A percentile compares a stretch with the other conserved stretches of the same genome.
phyloP scores from a whole-genome alignment of 2,329 filamentous ascomycete genomes.

The Fusarium sp. region DNA sequence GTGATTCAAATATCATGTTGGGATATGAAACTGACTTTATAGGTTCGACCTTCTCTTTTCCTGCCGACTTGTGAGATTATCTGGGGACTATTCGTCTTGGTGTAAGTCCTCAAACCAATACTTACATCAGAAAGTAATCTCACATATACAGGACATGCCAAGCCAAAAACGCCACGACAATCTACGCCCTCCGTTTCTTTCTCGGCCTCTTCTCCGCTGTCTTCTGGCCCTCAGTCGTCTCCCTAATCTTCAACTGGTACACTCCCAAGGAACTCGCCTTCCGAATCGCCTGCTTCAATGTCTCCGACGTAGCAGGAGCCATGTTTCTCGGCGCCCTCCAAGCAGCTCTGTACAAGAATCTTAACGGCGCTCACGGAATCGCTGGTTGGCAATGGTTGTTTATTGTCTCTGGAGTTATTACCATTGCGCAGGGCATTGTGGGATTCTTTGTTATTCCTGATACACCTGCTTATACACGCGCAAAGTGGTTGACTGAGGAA shows the following conservation, averaged over 20 bases:
- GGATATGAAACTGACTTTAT: not conserved
- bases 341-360: slow-evolving; percentile 55
- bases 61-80: slow-evolving; percentile 54
- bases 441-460: slow-evolving; percentile 56
- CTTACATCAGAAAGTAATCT: fast-evolving
- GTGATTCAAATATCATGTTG: not conserved
- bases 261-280: slow-evolving; percentile 56
- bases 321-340: slow-evolving; percentile 60
- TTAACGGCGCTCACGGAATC: slow-evolving; percentile 56
- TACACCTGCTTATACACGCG: slow-evolving; percentile 48
- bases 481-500: slow-evolving; percentile 46
- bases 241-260: slow-evolving; percentile 59
- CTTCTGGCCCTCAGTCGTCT: slow-evolving; percentile 54
- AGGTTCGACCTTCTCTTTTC: slow-evolving; percentile 55
- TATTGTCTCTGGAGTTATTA: slow-evolving; percentile 58
- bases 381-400: slow-evolving; percentile 61
- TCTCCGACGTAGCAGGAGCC: slow-evolving; percentile 57
- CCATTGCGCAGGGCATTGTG: slow-evolving; percentile 55
- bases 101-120: slow-evolving; percentile 25
- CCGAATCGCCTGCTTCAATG: slow-evolving; percentile 58
- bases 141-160: slow-evolving; percentile 43
- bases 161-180: slow-evolving; percentile 52
- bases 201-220: slow-evolving; percentile 55
- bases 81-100: slow-evolving; percentile 47
- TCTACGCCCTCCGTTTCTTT: slow-evolving; percentile 58